Conservation (phyloP, 345 rosid genomes). For the Euphorbia lathyris region DNA sequence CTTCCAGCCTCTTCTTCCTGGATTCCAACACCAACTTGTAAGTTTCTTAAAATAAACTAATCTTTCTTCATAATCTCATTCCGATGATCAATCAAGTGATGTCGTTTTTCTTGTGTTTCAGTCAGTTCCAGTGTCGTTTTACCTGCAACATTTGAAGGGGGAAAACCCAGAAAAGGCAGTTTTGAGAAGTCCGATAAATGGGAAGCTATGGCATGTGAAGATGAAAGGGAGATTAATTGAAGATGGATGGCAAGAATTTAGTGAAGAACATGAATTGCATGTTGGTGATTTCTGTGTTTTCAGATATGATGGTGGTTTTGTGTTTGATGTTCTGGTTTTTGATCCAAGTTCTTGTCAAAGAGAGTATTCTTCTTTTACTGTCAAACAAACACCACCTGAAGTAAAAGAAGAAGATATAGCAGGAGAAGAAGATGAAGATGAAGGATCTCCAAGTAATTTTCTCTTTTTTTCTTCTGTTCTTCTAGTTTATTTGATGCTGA, state of each 20-base stretch:
- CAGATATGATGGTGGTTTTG: background rate
- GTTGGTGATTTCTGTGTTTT: conserved; percentile 24
- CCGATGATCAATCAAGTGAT: too few species aligned
- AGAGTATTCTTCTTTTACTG: background rate
- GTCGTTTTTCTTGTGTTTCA: background rate
- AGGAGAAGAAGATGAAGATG: too few species aligned
- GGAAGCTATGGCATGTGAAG: conserved; percentile 18
- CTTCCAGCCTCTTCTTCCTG: conserved; percentile 25
- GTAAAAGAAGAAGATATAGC: too few species aligned
- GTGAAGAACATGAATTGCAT: conserved; percentile 16
- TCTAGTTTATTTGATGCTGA: too few species aligned
- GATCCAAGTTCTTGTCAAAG: conserved; percentile 13
- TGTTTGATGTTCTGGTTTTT: conserved; percentile 22
- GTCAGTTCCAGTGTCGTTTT: conserved; percentile 18
- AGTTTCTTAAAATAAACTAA: too few species aligned
- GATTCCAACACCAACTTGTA: conserved; percentile 9
- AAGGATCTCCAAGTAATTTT: too few species aligned
- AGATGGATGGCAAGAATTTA: conserved; percentile 23
- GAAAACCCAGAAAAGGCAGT: conserved; percentile 4
- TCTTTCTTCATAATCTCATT: background rate
- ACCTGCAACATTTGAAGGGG: conserved; percentile 6
- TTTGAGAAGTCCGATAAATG: conserved; percentile 9
- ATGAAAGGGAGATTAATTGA: conserved; percentile 8
- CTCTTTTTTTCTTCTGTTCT: too few species aligned
- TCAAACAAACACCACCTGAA: background rate